Evolutionary conservation across 2,329 filamentous ascomycete genomes (phyloP).

Genomic region (Colletotrichum chrysophilum): DNA sequence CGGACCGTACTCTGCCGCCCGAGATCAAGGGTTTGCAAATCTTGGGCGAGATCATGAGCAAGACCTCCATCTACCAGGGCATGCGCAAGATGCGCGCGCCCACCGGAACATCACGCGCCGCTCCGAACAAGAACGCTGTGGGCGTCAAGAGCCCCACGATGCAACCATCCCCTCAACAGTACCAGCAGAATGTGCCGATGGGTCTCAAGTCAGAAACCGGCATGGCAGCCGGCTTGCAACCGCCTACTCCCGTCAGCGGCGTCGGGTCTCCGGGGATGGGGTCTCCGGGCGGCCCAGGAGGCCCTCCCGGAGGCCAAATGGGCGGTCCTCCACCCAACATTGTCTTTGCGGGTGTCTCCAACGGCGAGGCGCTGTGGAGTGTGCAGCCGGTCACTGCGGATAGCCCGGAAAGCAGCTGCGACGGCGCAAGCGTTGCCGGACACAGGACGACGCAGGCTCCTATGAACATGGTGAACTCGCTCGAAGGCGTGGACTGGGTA

Average conservation of each 20-base stretch:
- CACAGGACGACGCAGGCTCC: slow-evolving; percentile 11
- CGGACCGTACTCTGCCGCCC: slow-evolving; percentile 55
- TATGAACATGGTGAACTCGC: slow-evolving; percentile 14
- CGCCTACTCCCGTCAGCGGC: slow-evolving; percentile 4
- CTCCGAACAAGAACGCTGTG: slow-evolving; percentile 39
- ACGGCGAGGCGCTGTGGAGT: slow-evolving; percentile 53
- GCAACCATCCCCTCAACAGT: slow-evolving; percentile 13
- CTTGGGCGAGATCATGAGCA: slow-evolving; percentile 65
- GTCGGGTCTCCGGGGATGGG: slow-evolving; percentile 5
- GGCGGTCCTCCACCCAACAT: slow-evolving; percentile 30
- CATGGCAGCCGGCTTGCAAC: background rate
- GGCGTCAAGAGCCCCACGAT: slow-evolving; percentile 19
- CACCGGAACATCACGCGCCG: slow-evolving; percentile 44
- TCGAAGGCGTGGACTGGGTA: slow-evolving; percentile 71
- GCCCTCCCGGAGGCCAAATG: slow-evolving; percentile 9
- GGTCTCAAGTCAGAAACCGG: slow-evolving; percentile 21
- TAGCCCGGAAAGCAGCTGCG: slow-evolving; percentile 49
- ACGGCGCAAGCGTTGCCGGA: slow-evolving; percentile 37
- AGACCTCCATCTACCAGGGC: slow-evolving; percentile 63
- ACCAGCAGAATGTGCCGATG: slow-evolving; percentile 9
- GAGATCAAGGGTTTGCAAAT: slow-evolving; percentile 66
- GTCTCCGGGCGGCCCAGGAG: background rate
- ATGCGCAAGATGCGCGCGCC: slow-evolving; percentile 64
- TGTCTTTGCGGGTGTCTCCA: slow-evolving; percentile 52
- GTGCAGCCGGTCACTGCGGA: slow-evolving; percentile 41